Percentiles rank a stretch among this genome's conserved stretches.
Evolutionary conservation across 805 yeast genomes (phyloP).

Genomic region (Candida chauliodis): DNA sequence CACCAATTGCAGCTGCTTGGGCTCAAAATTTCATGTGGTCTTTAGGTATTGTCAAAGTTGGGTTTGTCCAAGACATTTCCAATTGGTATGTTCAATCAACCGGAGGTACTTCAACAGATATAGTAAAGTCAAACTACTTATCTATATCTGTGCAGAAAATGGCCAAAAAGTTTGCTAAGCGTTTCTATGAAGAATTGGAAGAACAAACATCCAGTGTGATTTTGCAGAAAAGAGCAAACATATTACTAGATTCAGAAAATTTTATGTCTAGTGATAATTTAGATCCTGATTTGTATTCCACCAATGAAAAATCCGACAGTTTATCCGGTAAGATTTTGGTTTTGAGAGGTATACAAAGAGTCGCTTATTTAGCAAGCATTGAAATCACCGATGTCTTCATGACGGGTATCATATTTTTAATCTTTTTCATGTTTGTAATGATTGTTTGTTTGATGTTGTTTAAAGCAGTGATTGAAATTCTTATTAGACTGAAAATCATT

Average conservation of each 20-base stretch:
- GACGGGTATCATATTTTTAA: slow-evolving; percentile 80
- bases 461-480: slow-evolving; percentile 67
- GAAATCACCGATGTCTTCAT: slow-evolving; percentile 84
- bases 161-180: slow-evolving; percentile 24
- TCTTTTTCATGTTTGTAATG: slow-evolving; percentile 68
- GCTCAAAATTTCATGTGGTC: slow-evolving; percentile 96
- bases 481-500: slow-evolving; percentile 55
- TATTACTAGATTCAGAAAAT: slow-evolving; percentile 41
- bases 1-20: slow-evolving; percentile 98
- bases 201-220: slow-evolving; percentile 6
- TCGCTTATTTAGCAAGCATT: slow-evolving; percentile 76
- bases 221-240: slow-evolving; percentile 26
- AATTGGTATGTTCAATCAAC: slow-evolving; percentile 96
- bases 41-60: slow-evolving; percentile 77
- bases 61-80: slow-evolving; percentile 77
- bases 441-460: slow-evolving; percentile 54
- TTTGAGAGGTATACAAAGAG: slow-evolving; percentile 89
- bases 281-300: slow-evolving; percentile 54
- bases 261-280: slow-evolving; percentile 42
- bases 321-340: slow-evolving; percentile 70
- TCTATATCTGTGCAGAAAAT: slow-evolving; percentile 83
- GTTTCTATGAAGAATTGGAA: slow-evolving; percentile 12
- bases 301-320: slow-evolving; percentile 60
- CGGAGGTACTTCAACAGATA: slow-evolving; percentile 82
- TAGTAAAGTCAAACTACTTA: slow-evolving; percentile 60